These are phyloP conservation scores for Aspergillus awamori DNA, from an alignment of 2,329 filamentous ascomycete genomes.

Conservation along the genomic window DNA sequence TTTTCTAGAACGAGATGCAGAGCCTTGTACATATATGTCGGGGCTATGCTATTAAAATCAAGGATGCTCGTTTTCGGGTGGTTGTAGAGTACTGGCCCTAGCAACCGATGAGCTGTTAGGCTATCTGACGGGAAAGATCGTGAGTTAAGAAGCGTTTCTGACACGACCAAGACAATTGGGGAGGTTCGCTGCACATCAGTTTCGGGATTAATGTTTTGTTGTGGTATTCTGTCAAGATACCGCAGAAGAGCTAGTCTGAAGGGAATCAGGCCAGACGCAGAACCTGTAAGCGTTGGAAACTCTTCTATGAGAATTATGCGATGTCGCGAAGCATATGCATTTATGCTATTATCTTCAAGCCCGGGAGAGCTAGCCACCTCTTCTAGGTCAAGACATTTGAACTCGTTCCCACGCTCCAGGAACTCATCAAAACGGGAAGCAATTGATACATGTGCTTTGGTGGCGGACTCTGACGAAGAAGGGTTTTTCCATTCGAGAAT, in stretches of 20 bases:
- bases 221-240: conserved; percentile 70
- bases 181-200: conserved; percentile 51
- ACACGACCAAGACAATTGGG: conserved; percentile 86
- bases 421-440: conserved; percentile 91
- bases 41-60: conserved; percentile 91
- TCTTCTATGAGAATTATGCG: conserved; percentile 76
- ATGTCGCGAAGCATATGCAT: conserved; percentile 32
- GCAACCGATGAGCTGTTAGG: conserved; percentile 85
- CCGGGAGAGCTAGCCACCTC: conserved; percentile 8
- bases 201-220: conserved; percentile 45
- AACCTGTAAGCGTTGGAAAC: conserved; percentile 74
- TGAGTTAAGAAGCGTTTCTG: conserved; percentile 84
- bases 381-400: conserved; percentile 67
- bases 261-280: conserved; percentile 65
- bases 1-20: conserved; percentile 81
- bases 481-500: conserved; percentile 93
- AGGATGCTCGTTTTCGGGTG: conserved; percentile 79
- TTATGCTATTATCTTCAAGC: conserved; percentile 1
- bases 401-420: conserved; percentile 76
- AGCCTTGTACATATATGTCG: conserved; percentile 81
- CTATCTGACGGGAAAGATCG: conserved; percentile 84
- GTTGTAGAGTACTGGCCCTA: conserved; percentile 82
- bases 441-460: conserved; percentile 68
- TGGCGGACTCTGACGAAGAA: conserved; percentile 60
- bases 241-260: conserved; percentile 76